phyloP scores from a whole-genome alignment of 495 filamentous ascomycete species.

The Hypoxylon crocopeplum region DNA sequence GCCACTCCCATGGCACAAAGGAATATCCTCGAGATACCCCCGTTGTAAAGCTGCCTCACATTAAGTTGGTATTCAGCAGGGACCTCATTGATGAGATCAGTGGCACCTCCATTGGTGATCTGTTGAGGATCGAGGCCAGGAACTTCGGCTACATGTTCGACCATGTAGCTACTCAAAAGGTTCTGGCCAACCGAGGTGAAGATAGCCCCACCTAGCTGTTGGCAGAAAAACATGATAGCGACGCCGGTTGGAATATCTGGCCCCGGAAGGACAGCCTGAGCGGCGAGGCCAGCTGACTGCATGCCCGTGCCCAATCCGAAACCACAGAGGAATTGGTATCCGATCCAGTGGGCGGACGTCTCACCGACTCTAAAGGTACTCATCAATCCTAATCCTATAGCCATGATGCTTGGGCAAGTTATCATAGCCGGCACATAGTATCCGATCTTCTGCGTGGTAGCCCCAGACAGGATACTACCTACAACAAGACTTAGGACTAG shows the following conservation, averaged over 20 bases:
- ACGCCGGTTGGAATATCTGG: conserved; percentile 68
- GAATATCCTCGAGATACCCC: conserved; percentile 61
- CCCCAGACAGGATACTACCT: conserved; percentile 58
- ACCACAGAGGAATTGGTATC: conserved; percentile 74
- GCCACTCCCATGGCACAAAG: conserved; percentile 60
- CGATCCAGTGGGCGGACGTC: conserved; percentile 67
- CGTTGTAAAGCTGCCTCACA: conserved; percentile 64
- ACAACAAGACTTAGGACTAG: conserved; percentile 60
- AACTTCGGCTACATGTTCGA: conserved; percentile 52
- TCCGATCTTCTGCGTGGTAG: conserved; percentile 60
- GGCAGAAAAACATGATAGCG: conserved; percentile 69
- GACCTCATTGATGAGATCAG: conserved; percentile 56
- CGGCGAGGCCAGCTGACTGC: conserved; percentile 70
- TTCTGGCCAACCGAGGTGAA: conserved; percentile 71
- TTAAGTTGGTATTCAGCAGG: conserved; percentile 46
- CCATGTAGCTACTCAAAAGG: conserved; percentile 66
- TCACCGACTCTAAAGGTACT: conserved; percentile 66
- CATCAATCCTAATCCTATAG: conserved; percentile 71
- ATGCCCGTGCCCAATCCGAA: conserved; percentile 75
- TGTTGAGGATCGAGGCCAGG: conserved; percentile 52
- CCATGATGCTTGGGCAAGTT: conserved; percentile 61
- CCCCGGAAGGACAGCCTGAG: conserved; percentile 64
- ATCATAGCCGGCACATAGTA: conserved; percentile 76
- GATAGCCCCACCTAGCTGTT: conserved; percentile 70
- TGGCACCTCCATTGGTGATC: conserved; percentile 65